phyloP scores from a whole-genome alignment of 176 grass and related monocot species.

The Sorghum bicolor region Sorghum_bicolor_NCBIv3 NC_012871.2:57254001-57254500 shows the following conservation, averaged over 20 bases:
- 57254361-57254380: no score
- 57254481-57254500: neutral
- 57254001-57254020: slow-evolving; percentile 28
- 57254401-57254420: neutral
- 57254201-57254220: slow-evolving; percentile 50
- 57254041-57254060: slow-evolving; percentile 49
- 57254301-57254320: slow-evolving; percentile 52
- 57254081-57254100: slow-evolving; percentile 66
- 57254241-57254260: slow-evolving; percentile 57
- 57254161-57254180: slow-evolving; percentile 51
- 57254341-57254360: neutral
- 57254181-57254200: slow-evolving; percentile 37
- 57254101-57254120: slow-evolving; percentile 65
- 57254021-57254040: neutral
- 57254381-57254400: neutral
- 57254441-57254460: neutral
- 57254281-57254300: slow-evolving; percentile 69
- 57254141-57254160: slow-evolving; percentile 58
- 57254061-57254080: slow-evolving; percentile 65
- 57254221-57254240: slow-evolving; percentile 43
- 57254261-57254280: slow-evolving; percentile 70
- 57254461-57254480: neutral
- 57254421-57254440: neutral
- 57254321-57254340: slow-evolving; percentile 48
- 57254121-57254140: slow-evolving; percentile 51